Percentiles rank a stretch among this genome's conserved stretches.
phyloP scores from a whole-genome alignment of 1,284 basidiomycete genomes.

The Leccinum proliferum region DNA sequence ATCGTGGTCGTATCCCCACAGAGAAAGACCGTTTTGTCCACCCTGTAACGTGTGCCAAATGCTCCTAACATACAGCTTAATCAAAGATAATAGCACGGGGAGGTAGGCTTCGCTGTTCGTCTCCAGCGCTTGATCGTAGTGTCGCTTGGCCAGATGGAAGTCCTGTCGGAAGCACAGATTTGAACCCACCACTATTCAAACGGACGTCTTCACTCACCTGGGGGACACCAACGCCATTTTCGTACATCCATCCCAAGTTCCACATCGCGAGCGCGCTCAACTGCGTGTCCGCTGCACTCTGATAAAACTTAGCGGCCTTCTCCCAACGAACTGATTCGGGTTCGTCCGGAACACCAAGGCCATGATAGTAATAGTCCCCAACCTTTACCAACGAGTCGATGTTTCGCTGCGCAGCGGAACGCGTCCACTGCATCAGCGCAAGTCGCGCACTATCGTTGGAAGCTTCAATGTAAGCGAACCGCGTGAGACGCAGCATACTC shows the following conservation, averaged over 20 bases:
- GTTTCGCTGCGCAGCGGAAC: slow-evolving; percentile 91
- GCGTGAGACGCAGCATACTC: slow-evolving; percentile 63
- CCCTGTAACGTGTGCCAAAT: slow-evolving; percentile 77
- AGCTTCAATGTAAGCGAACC: slow-evolving; percentile 60
- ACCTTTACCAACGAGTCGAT: slow-evolving; percentile 96
- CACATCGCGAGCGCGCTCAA: slow-evolving; percentile 93
- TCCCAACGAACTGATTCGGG: slow-evolving; percentile 62
- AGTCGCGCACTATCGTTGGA: slow-evolving; percentile 78
- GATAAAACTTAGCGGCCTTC: slow-evolving; percentile 92
- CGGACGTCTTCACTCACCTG: slow-evolving; percentile 44
- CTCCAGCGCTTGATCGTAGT: slow-evolving; percentile 88
- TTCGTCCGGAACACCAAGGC: slow-evolving; percentile 68
- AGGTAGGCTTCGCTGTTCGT: slow-evolving; percentile 87
- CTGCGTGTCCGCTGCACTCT: slow-evolving; percentile 88
- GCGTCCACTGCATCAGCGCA: slow-evolving; percentile 90
- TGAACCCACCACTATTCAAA: neutral
- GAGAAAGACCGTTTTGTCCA: slow-evolving; percentile 56
- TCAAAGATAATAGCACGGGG: slow-evolving; percentile 78
- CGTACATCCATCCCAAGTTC: slow-evolving; percentile 99
- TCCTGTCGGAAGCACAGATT: slow-evolving; percentile 50
- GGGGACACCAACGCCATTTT: slow-evolving; percentile 89
- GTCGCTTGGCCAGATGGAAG: slow-evolving; percentile 94
- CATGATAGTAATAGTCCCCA: slow-evolving; percentile 93
- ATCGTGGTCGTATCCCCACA: slow-evolving; percentile 53
- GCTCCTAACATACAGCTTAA: slow-evolving; percentile 81